Evolutionary conservation across 805 yeast species (phyloP), one percentile per base, ranked within the genome.

Genomic region (Ogataea naganishii): DNA sequence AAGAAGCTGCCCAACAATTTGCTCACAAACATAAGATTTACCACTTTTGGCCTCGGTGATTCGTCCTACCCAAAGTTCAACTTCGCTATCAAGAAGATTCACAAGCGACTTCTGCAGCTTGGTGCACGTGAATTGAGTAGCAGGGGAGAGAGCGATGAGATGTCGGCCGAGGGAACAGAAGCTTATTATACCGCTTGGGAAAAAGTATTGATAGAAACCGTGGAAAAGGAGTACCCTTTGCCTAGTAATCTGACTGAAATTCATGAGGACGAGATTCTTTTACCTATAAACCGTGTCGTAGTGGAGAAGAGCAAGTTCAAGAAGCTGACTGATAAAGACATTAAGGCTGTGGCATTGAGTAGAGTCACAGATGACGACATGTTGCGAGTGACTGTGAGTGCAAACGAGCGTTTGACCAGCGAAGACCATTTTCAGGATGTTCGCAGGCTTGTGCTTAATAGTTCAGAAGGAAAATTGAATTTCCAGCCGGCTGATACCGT

Each of bases 11-110:
- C 60, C 0, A 18, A 40, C 0, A 72, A 73, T 41, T 56, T 84
- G 18, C 56, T 89, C 23, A 65, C 66, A 38, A 82, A 78, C 46
- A 42, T 83, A 8, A 53, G 60, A 12, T 64, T 86, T 40, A 71
- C 89, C 3, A 69, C 85, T 2, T 80, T 92, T 47, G 99, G 98
- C 0, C 57, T 92, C 2, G 99, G 99, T 16, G 97, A 92, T 52
- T 79, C 95, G 1, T 79, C 94, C 1, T 92, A 92, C 50, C 83
- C 94, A 5, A 72, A 80, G 39, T 92, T 74, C 57, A 89, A 92
- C 55, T 77, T 76, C 64, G 96, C 95, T n/a, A 72, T 80, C 21
- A 70, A 78, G 37, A 88, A 89, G 46, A 54, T 92, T 12, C 95
- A 89, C 50, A 68, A 75, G 14, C 64, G 98, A 34, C 46, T 89